Evolutionary conservation across 2,329 filamentous ascomycete species (phyloP), one percentile per base, ranked within the genome.

Genomic region (Fusarium longipes): DNA sequence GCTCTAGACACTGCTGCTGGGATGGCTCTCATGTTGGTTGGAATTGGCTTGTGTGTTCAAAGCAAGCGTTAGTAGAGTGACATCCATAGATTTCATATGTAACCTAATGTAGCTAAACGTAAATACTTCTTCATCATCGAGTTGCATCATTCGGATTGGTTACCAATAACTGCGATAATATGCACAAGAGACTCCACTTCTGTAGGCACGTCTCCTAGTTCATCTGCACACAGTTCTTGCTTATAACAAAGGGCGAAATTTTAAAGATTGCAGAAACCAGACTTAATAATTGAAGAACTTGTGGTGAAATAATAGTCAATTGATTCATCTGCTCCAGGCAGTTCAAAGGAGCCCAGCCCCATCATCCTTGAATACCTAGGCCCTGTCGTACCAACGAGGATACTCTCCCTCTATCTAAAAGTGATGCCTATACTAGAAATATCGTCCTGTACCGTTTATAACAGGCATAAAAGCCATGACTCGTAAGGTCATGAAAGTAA

Each of bases 1-100:
- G 24, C 9, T 24, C 32, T 64, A 93, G 93, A 95, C 77, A 97
- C 93, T 1, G 93, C 90, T 85, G 80, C 93, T 55, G 93, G 93
- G 9, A 94, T 97, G 91, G 81, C 81, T 1, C 79, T 97, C 14
- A 94, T 95, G 5, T 80, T 97, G 43, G 85, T 83, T 17, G 93
- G 93, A 1, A 97, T 97, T 76, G 93, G 85, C 4, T 78, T 97
- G 25, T 97, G 93, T 79, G 93, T 97, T 3, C 86, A 93, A 57
- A 89, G 87, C 76, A 89, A 89, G 73, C 67, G 74, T 48, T 78
- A 71, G 75, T 45, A 68, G 42, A 53, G 35, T 55, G 45, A 40
- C 22, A 33, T n/a, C 30, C 22, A 38, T 40, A 58, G 49, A 47
- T 30, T 42, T 35, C 43, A 12, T 57, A 53, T 14, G 52, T 49